Evolutionary conservation across 2,329 filamentous ascomycete genomes (phyloP).

Genomic region (Colletotrichum chrysophilum): DNA sequence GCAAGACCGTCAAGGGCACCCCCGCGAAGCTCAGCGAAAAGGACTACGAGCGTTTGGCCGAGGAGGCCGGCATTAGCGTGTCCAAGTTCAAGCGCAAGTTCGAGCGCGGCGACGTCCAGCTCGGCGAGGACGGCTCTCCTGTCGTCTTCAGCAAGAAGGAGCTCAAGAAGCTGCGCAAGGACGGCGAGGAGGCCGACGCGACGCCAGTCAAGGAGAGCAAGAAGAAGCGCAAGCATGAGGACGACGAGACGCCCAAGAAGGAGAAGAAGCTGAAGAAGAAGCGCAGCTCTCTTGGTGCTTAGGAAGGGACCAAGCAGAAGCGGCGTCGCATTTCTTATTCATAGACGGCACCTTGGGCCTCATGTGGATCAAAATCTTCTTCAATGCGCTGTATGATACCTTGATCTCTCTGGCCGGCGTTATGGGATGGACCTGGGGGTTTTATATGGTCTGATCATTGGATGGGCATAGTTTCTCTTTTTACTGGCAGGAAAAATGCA

Average conservation of each 20-base stretch:
- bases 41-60: constrained; percentile 66
- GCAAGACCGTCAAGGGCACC: constrained; percentile 23
- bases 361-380: constrained; percentile 23
- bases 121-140: constrained; percentile 69
- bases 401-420: constrained; percentile 24
- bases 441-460: constrained; percentile 23
- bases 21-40: constrained; percentile 54
- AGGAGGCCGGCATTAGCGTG: constrained; percentile 71
- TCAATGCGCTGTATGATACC: constrained; percentile 27
- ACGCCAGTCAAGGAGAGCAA: constrained; percentile 53
- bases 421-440: constrained; percentile 22
- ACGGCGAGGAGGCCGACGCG: constrained; percentile 52
- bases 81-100: constrained; percentile 82
- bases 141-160: constrained; percentile 77
- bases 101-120: constrained; percentile 75
- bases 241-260: constrained; percentile 71
- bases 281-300: constrained; percentile 28
- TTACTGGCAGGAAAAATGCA: constrained; percentile 23
- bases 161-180: constrained; percentile 73
- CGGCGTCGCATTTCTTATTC: constrained; percentile 21
- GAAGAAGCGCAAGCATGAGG: constrained; percentile 77
- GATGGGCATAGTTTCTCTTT: constrained; percentile 23
- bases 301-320: constrained; percentile 15
- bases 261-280: constrained; percentile 61
- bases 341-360: constrained; percentile 23